Base-by-base conservation (phyloP, 352 stramenopile genomes). In the Phytopythium aichiense region DNA sequence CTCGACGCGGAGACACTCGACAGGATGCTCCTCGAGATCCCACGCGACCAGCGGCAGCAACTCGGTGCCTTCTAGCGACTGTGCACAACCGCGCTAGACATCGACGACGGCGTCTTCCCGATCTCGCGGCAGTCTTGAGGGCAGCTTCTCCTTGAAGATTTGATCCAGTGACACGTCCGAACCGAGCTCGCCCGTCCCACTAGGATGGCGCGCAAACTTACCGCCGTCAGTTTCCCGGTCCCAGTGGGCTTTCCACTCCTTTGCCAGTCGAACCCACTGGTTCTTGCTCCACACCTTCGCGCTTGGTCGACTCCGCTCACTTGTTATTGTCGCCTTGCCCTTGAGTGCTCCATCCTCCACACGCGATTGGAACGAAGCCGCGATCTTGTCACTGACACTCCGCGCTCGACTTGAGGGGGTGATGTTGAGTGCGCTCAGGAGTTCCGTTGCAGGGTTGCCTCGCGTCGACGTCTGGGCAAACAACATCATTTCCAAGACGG, bases 111-210 rank as follows among this genome's bases (percentile, higher is more conserved):
- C 79, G 74, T 89, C 76, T 73, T 90, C 81, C 20, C 76, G 70
- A 49, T 81, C 80, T 46, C 89, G 81, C 38, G 75, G 77, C 7
- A 90, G 67, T 45, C 83, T 71, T 23, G 83, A 92, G 20, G 74
- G 75, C 38, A 92, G 64, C 56, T 89, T 90, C 40, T 90, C 80
- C 25, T 89, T 91, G 57, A 92, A 92, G 57, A 90, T 77, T 55
- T 91, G 72, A 25, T 88, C 74, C 25, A 92, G 62, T 7, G 73
- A 74, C 48, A 91, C 37, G 51, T 74, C 62, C 40, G 62, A 33
- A 15, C 70, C 13, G 8, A 42, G 30, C 15, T 56, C 51, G 18
- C 28, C n/a, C 15, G 51, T n/a, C 5, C 42, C 42, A 49, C 20
- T 9, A 30, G 22, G 31, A 5, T 49, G 16, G 22, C 20, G 31